A percentile compares a stretch with the other conserved stretches of the same genome.
phyloP scores from a whole-genome alignment of 768 basidiomycete species.

The Omphalotus guepiniiformis region DNA sequence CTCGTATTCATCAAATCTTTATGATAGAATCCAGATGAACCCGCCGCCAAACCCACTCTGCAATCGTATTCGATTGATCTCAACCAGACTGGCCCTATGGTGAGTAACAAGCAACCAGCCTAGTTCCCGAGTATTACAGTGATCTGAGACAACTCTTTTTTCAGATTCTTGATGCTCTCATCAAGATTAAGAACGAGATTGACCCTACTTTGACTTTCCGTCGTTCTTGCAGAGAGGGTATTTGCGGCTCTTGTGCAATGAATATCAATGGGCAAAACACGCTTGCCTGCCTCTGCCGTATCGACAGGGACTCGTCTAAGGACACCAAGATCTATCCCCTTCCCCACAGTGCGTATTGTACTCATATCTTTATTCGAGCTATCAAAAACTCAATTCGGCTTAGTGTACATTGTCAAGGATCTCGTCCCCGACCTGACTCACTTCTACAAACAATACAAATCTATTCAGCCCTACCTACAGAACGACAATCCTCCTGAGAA shows the following conservation, averaged over 20 bases:
- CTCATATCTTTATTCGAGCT: too few relatives aligned
- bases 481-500: conserved; percentile 86
- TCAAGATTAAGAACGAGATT: conserved; percentile 99
- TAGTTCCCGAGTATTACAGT: background rate
- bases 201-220: conserved; percentile 98
- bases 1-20: background rate
- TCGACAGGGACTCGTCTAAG: conserved; percentile 69
- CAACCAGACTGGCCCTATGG: conserved; percentile 95
- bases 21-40: conserved; percentile 89
- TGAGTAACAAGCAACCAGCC: conserved; percentile 22
- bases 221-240: conserved; percentile 89
- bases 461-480: conserved; percentile 94
- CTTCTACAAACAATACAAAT: conserved; percentile 99
- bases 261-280: conserved; percentile 99
- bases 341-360: conserved; percentile 77
- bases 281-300: conserved; percentile 93
- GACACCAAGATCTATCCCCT: conserved; percentile 93
- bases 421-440: conserved; percentile 88
- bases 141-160: background rate
- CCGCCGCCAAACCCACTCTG: conserved; percentile 83
- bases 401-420: conserved; percentile 99
- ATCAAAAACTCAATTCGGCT: background rate
- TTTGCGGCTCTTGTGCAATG: conserved; percentile 98
- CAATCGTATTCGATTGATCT: conserved; percentile 92
- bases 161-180: conserved; percentile 84